Conservation (phyloP, 352 stramenopile species). For the Phytophthora citrophthora region DNA sequence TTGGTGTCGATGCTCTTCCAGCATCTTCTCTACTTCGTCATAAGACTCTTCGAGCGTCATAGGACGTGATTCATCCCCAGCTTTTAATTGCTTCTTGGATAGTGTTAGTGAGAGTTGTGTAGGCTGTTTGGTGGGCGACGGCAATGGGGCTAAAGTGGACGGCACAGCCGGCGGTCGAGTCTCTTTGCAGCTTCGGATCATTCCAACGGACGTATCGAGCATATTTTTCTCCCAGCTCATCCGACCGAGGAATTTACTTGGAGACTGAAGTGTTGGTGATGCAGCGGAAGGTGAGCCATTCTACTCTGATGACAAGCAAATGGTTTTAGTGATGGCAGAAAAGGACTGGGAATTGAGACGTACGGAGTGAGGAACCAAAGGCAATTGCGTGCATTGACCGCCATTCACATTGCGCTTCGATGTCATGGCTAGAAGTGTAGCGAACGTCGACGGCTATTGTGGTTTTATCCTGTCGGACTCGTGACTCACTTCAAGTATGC, state of each 20-base stretch:
- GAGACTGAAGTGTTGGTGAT: conserved; percentile 7
- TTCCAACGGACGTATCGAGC: conserved; percentile 33
- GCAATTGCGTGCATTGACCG: conserved; percentile 6
- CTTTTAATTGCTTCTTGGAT: conserved; percentile 7
- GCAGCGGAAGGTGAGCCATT: conserved; percentile 4
- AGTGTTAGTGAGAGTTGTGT: neutral
- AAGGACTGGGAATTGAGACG: neutral
- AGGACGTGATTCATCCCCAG: conserved; percentile 1
- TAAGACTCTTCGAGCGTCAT: conserved; percentile 52
- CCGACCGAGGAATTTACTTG: conserved; percentile 46
- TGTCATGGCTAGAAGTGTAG: conserved; percentile 8
- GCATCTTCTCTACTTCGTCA: conserved; percentile 57
- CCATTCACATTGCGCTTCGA: conserved; percentile 4
- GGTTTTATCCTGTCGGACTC: no score
- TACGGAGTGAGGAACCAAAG: conserved; percentile 21
- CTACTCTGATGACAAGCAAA: conserved; percentile 7
- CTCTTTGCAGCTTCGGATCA: conserved; percentile 9
- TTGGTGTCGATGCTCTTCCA: conserved; percentile 45
- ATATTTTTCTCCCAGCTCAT: conserved; percentile 67
- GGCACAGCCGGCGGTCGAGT: conserved; percentile 1
- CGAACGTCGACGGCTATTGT: no score
- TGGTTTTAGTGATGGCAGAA: neutral
- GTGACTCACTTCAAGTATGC: no score
- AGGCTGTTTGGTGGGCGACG: conserved; percentile 2
- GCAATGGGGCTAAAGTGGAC: conserved; percentile 2